Conservation (phyloP, 2,329 filamentous ascomycete species). For the Didymella arachidicola region DNA sequence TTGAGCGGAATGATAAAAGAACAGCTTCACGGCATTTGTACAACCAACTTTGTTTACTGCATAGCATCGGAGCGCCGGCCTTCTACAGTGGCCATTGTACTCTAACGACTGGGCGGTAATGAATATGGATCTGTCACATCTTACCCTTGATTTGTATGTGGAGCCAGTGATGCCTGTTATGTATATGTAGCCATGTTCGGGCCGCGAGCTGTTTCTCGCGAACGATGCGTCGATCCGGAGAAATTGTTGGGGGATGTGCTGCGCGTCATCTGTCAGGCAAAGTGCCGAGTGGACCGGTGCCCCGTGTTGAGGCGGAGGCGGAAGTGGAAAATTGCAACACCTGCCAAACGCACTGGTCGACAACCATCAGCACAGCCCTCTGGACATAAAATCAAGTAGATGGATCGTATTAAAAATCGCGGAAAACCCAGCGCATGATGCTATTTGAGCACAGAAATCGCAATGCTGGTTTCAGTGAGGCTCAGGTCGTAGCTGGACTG, state of each 20-base stretch:
- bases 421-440: too few relatives aligned
- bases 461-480: too few relatives aligned
- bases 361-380: neutral
- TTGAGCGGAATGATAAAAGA: constrained; percentile 33
- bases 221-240: constrained; percentile 36
- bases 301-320: constrained; percentile 28
- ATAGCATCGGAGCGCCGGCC: constrained; percentile 51
- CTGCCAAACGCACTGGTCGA: constrained; percentile 5
- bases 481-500: neutral
- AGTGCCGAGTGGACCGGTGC: constrained; percentile 33
- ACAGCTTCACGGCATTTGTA: constrained; percentile 39
- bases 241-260: constrained; percentile 35
- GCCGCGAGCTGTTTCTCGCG: constrained; percentile 6
- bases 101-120: constrained; percentile 31
- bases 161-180: too few relatives aligned
- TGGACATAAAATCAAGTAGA: accelerated
- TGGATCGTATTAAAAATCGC: neutral
- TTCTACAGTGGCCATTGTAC: constrained; percentile 43
- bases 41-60: constrained; percentile 47
- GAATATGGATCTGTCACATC: constrained; percentile 19
- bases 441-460: too few relatives aligned
- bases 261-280: constrained; percentile 27
- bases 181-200: neutral
- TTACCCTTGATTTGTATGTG: too few relatives aligned
- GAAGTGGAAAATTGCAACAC: constrained; percentile 18